These are phyloP conservation scores for Nigrograna mackinnonii DNA, from an alignment of 2,329 filamentous ascomycete genomes.

Conservation along the genomic window DNA sequence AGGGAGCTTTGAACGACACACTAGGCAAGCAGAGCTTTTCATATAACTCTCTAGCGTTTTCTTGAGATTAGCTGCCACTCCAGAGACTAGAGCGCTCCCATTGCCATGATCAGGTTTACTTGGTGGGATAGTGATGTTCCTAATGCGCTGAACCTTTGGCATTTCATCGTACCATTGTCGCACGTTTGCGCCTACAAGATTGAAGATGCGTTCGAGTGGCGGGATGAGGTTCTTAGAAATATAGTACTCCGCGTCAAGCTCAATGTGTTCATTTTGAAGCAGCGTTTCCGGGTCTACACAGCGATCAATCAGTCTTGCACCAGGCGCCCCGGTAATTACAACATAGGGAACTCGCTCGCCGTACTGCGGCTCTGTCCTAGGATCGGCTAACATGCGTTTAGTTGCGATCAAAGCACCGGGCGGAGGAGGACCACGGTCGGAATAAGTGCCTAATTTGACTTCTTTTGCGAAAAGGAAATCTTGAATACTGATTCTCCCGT, in stretches of 20 bases:
- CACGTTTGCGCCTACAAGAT: constrained; percentile 90
- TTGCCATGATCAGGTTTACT: constrained; percentile 12
- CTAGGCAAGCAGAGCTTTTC: constrained; percentile 75
- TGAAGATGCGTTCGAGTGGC: constrained; percentile 94
- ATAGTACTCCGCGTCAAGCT: constrained; percentile 94
- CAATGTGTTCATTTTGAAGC: constrained; percentile 73
- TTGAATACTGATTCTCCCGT: constrained; percentile 82
- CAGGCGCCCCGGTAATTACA: constrained; percentile 84
- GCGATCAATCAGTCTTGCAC: constrained; percentile 82
- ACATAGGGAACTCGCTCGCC: constrained; percentile 96
- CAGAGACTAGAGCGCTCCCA: constrained; percentile 17
- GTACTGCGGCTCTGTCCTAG: constrained; percentile 87
- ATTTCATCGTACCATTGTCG: constrained; percentile 94
- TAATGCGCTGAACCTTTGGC: constrained; percentile 83
- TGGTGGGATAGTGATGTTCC: constrained; percentile 54
- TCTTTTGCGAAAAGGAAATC: constrained; percentile 96
- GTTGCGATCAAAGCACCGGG: constrained; percentile 89
- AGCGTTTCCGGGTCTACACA: constrained; percentile 87
- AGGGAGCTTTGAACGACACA: constrained; percentile 69
- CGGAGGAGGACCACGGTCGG: constrained; percentile 76
- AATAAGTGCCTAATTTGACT: constrained; percentile 88
- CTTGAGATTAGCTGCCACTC: constrained; percentile 46
- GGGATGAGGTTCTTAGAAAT: constrained; percentile 95
- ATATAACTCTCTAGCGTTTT: constrained; percentile 95
- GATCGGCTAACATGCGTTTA: constrained; percentile 82